Base-by-base conservation (phyloP, 768 basidiomycete genomes). In the Boletales sp. region DNA sequence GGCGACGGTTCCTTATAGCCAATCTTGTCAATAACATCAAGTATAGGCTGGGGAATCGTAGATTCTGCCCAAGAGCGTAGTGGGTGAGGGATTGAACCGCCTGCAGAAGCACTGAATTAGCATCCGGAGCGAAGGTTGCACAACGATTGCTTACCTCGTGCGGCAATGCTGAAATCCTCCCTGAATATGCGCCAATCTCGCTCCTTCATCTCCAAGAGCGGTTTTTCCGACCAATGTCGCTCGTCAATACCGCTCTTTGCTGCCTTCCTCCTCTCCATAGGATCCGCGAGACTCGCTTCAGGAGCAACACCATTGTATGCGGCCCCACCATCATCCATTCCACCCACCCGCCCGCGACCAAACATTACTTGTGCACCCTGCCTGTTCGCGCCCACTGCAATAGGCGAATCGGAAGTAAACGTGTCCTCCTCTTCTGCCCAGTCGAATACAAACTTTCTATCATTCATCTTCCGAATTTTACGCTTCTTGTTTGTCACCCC, bases 131-230 rank as follows among this genome's bases (percentile, higher is more conserved):
- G 27, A 40, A 50, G 1, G 17, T 14, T 17, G 27, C 19, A 24
- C 47, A 41, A 49, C 42, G 36, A 50, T n/a, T 34, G 7, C 32
- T 65, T 44, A 87, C 94, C 95, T 69, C 94, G 72, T 1, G 94
- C 87, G 50, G 91, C 84, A 51, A 99, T 99, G 62, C 87, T 94
- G 73, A 95, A 99, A 70, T 99, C 97, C 69, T 98, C 97, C 53
- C 94, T 76, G 74, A 99, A 98, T 66, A 99, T 99, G 60, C 97
- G 83, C 97, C 97, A 99, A 66, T 99, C 97, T 42, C 97, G 78
- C 62, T 98, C 97, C 64, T 88, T 92, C 66, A 99, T 97, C 70
- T 97, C 94, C 4, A 77, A 66, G 37, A 98, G 73, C 2, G 86
- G 81, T 68, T 99, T 99, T 14, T 98, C 94, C 0, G 91, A 87